Conservation (phyloP, 2,329 filamentous ascomycete genomes). For the Cladosporium sp. region DNA sequence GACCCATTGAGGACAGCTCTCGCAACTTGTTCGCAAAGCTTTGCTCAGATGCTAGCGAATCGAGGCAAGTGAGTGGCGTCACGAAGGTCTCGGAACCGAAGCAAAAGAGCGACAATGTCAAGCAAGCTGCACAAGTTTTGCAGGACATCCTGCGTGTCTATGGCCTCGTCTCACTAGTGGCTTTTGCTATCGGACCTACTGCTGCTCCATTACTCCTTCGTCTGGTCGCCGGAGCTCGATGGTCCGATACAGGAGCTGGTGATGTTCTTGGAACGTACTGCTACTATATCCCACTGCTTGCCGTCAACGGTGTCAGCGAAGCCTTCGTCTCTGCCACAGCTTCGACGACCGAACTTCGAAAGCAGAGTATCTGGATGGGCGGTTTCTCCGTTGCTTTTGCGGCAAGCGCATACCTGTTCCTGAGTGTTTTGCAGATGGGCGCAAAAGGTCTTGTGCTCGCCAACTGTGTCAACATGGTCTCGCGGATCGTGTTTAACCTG, state of each 20-base stretch:
- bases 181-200: slow-evolving; percentile 70
- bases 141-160: slow-evolving; percentile 70
- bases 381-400: slow-evolving; percentile 77
- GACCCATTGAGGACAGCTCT: slow-evolving; percentile 92
- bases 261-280: slow-evolving; percentile 77
- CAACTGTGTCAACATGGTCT: slow-evolving; percentile 85
- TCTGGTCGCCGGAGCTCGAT: slow-evolving; percentile 73
- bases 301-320: slow-evolving; percentile 87
- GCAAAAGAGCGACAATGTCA: slow-evolving; percentile 25
- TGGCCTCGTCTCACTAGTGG: slow-evolving; percentile 67
- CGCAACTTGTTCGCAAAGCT: slow-evolving; percentile 86
- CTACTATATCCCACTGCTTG: slow-evolving; percentile 90
- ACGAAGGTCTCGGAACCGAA: slow-evolving; percentile 11
- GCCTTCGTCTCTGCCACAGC: slow-evolving; percentile 91
- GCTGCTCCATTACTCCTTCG: slow-evolving; percentile 72
- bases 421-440: slow-evolving; percentile 68
- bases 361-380: slow-evolving; percentile 81
- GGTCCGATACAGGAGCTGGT: slow-evolving; percentile 72
- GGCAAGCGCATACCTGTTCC: slow-evolving; percentile 69
- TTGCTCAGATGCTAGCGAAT: slow-evolving; percentile 47
- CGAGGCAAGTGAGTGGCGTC: slow-evolving; percentile 8
- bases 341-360: slow-evolving; percentile 69
- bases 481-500: slow-evolving; percentile 79
- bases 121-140: slow-evolving; percentile 54
- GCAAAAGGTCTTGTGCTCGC: slow-evolving; percentile 80